Evolutionary conservation across 257 asterid species (phyloP).

Genomic region (Handroanthus guayacan): DNA sequence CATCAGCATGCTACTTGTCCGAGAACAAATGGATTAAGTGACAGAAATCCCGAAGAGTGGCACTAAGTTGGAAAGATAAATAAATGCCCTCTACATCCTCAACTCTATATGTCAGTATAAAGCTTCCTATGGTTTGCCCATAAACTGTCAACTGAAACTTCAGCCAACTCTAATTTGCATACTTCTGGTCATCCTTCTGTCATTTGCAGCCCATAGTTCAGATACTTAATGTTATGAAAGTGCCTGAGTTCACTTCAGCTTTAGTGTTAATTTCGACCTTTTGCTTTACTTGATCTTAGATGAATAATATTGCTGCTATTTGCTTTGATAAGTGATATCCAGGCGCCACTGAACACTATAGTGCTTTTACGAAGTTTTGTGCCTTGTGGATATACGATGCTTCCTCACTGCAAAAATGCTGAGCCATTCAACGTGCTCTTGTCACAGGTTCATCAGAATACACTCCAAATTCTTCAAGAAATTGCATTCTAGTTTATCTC

Average conservation of each 20-base stretch:
- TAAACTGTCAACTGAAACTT: not conserved
- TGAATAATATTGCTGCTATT: slow-evolving; percentile 6
- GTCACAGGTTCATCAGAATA: slow-evolving; percentile 92
- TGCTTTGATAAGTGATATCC: slow-evolving; percentile 20
- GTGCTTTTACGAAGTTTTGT: slow-evolving; percentile 17
- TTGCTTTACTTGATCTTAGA: not conserved
- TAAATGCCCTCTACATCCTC: slow-evolving; percentile 8
- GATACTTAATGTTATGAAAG: slow-evolving; percentile 6
- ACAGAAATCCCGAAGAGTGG: not conserved
- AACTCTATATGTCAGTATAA: slow-evolving; percentile 11
- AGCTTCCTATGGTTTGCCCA: slow-evolving; percentile 14
- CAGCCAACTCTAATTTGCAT: not conserved
- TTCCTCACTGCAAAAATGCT: slow-evolving; percentile 30
- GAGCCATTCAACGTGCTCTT: slow-evolving; percentile 34
- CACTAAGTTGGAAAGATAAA: not conserved
- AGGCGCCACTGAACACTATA: slow-evolving; percentile 15
- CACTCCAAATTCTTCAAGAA: slow-evolving; percentile 95
- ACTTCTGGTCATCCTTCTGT: not conserved
- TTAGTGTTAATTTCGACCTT: too few relatives aligned
- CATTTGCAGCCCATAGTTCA: not conserved
- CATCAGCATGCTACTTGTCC: not conserved
- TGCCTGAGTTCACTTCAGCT: too few relatives aligned
- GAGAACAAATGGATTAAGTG: not conserved
- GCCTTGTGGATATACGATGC: slow-evolving; percentile 19
- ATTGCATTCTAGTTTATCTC: slow-evolving; percentile 71